phyloP scores from a whole-genome alignment of 2,329 filamentous ascomycete species.

The Phoma herbarum region DNA sequence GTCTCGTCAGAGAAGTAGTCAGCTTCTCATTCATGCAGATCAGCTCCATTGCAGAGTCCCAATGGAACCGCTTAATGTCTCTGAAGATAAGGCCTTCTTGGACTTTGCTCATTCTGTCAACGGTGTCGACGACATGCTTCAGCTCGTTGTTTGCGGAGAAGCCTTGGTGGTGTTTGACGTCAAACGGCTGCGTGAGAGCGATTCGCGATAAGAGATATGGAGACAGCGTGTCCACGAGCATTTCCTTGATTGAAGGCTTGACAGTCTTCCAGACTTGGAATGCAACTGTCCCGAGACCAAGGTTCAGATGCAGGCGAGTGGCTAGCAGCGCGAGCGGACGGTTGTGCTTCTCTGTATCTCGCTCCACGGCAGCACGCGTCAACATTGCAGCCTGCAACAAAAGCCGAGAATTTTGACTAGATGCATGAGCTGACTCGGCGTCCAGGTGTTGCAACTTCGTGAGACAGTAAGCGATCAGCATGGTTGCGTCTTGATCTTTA shows the following conservation, averaged over 20 bases:
- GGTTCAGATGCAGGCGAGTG: constrained; percentile 42
- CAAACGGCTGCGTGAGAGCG: constrained; percentile 47
- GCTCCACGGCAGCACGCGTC: constrained; percentile 33
- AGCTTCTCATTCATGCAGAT: constrained; percentile 37
- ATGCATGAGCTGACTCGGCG: constrained; percentile 7
- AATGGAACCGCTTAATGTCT: constrained; percentile 40
- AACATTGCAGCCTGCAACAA: constrained; percentile 44
- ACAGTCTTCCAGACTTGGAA: constrained; percentile 40
- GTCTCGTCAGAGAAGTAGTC: constrained; percentile 42
- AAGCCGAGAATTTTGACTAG: constrained; percentile 25
- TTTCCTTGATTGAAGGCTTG: constrained; percentile 42
- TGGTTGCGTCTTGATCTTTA: constrained; percentile 27
- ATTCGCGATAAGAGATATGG: constrained; percentile 44
- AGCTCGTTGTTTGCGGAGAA: constrained; percentile 45
- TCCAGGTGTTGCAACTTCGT: constrained; percentile 31
- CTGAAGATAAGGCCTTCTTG: constrained; percentile 36
- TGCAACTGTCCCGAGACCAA: constrained; percentile 43
- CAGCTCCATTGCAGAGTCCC: constrained; percentile 41
- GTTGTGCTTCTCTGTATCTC: constrained; percentile 38
- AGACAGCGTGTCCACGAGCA: constrained; percentile 46
- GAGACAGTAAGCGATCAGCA: constrained; percentile 36
- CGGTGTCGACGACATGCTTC: constrained; percentile 37
- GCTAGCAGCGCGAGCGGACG: constrained; percentile 43
- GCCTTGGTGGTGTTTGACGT: constrained; percentile 34
- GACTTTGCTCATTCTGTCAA: constrained; percentile 42